Evolutionary conservation across 352 stramenopile species (phyloP), one percentile per base, ranked within the genome.

Genomic region (Phytopythium helicoides): DNA sequence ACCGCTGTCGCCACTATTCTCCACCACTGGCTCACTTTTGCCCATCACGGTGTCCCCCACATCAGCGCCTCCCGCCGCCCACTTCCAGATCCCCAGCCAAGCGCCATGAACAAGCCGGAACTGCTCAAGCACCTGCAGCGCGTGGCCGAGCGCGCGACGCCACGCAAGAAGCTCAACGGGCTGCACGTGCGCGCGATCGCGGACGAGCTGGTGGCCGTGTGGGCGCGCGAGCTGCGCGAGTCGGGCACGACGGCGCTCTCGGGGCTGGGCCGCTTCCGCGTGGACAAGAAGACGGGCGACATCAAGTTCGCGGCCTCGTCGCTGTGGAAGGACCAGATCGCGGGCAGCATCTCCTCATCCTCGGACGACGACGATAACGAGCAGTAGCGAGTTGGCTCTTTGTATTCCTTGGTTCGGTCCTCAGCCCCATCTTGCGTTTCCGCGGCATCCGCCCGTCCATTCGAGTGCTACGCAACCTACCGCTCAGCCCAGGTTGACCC

Each of bases 281-380:
- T 79, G 25, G 62, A 72, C 50, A 76, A 74, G 47, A 64, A 65
- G 36, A 77, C 60, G 34, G 71, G 71, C 57, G 61, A 42, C 18
- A 76, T 82, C 65, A 70, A 70, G 62, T 82, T 82, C 66, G 76
- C 62, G 48, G 65, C 68, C 42, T 60, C 63, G 34, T 56, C 67
- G 52, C 42, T 48, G 19, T 67, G 53, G 59, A 53, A 60, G 18
- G 68, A 82, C 57, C 61, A 68, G 47, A 56, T 82, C 58, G 56
- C 52, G 5, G 71, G 71, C 45, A 66, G 73, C 10, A 66, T 79
- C 39, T 76, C 68, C 39, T 79, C 62, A 3, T 70, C 71, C 1
- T 64, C 55, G 22, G 40, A 66, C 3, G 58, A 66, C 41, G 21
- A 40, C 31, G 47, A 49, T 9, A 9, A 33, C 10, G 38, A 18